Conservation (phyloP, 2,329 filamentous ascomycete species). For the Fusarium floridanum region DNA sequence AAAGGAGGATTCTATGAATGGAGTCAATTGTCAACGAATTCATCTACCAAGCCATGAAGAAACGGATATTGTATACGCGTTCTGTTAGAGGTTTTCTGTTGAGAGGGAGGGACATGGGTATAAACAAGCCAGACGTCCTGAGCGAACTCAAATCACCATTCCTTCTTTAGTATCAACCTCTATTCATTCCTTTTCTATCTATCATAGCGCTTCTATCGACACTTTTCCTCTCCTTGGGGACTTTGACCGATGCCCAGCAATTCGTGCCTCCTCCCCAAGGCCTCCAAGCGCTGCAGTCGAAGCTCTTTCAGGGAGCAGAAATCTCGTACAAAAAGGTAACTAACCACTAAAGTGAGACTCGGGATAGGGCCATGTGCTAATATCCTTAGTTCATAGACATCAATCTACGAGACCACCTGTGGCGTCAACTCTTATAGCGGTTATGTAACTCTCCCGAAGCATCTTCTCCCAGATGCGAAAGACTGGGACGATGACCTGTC, state of each 20-base stretch:
- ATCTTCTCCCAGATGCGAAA: constrained; percentile 46
- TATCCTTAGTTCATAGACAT: constrained; percentile 10
- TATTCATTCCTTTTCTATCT: neutral
- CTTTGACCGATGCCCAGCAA: constrained; percentile 7
- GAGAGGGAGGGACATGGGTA: neutral
- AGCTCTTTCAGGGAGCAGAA: constrained; percentile 28
- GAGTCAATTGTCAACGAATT: neutral
- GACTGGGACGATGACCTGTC: constrained; percentile 27
- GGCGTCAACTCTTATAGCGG: constrained; percentile 41
- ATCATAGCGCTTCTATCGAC: neutral
- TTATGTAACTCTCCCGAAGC: constrained; percentile 39
- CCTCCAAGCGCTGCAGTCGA: constrained; percentile 13
- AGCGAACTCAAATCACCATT: neutral
- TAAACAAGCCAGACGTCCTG: neutral
- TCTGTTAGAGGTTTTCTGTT: neutral
- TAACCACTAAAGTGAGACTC: neutral
- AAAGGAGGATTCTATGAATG: neutral
- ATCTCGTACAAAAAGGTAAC: constrained; percentile 44
- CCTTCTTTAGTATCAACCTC: neutral
- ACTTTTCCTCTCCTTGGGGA: neutral
- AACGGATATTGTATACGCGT: neutral
- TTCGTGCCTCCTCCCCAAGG: constrained; percentile 8
- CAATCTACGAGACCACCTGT: constrained; percentile 42
- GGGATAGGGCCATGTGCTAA: neutral
- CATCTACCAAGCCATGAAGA: neutral